A percentile compares a stretch with the other conserved stretches of the same genome.
These are phyloP conservation scores for Coniosporium apollinis DNA, from an alignment of 495 filamentous ascomycete genomes.

Conservation along the genomic window DNA sequence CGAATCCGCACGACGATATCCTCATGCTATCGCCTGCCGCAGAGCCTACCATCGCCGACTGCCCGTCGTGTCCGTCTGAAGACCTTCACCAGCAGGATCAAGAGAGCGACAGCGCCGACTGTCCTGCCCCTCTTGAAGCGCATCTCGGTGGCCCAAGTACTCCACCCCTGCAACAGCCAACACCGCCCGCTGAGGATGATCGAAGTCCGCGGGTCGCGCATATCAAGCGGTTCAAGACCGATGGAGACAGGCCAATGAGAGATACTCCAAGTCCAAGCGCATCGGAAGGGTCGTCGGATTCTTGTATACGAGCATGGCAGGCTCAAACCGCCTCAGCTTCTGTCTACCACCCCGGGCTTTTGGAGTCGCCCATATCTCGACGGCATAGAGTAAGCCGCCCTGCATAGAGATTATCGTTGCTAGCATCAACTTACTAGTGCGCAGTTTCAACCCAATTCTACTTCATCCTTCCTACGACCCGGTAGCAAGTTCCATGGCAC, in stretches of 20 bases:
- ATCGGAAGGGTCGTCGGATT: constrained; percentile 13
- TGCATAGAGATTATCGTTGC: constrained; percentile 5
- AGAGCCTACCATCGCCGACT: constrained; percentile 31
- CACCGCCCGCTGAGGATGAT: constrained; percentile 8
- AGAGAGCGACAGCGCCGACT: too few species aligned
- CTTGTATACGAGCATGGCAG: background rate
- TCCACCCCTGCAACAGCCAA: constrained; percentile 13
- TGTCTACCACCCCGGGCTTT: too few species aligned
- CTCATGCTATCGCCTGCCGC: constrained; percentile 25
- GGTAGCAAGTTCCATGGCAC: constrained; percentile 81
- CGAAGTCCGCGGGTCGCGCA: constrained; percentile 3
- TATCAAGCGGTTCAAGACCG: constrained; percentile 7
- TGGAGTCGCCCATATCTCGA: constrained; percentile 12
- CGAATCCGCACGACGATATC: constrained; percentile 38
- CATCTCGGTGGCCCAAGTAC: too few species aligned
- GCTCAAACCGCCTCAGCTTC: too few species aligned
- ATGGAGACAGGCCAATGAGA: constrained; percentile 15
- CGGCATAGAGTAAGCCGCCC: too few species aligned
- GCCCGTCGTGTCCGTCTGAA: constrained; percentile 43
- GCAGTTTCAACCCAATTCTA: constrained; percentile 41
- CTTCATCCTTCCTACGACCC: constrained; percentile 72
- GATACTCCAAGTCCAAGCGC: constrained; percentile 19
- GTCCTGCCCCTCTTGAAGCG: too few species aligned
- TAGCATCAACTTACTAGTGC: background rate
- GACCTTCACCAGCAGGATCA: constrained; percentile 3